Conservation (phyloP, 129 eudicot genomes). For the Kitagawia praeruptora region DNA sequence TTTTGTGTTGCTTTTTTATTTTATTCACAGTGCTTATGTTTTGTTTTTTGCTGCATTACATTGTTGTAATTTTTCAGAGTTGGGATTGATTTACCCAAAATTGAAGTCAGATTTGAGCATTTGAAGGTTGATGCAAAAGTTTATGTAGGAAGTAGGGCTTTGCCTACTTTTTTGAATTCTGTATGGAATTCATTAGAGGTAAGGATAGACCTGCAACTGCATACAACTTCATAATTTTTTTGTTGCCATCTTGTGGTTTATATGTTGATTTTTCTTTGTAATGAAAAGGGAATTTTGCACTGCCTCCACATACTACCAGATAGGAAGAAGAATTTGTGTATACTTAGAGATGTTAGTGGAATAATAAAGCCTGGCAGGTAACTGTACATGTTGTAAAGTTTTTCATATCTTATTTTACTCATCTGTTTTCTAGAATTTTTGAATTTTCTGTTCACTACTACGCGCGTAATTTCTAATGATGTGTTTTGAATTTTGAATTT, state of each 20-base stretch:
- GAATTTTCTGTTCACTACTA: background rate
- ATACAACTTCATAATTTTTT: background rate
- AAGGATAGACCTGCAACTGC: background rate
- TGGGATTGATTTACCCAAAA: constrained; percentile 61
- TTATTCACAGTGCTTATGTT: background rate
- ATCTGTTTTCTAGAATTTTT: background rate
- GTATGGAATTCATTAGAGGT: constrained; percentile 45
- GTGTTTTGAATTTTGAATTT: background rate
- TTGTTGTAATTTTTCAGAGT: constrained; percentile 31
- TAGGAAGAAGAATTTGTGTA: background rate
- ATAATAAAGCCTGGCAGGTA: constrained; percentile 5
- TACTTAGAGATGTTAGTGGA: constrained; percentile 3
- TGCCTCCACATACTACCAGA: constrained; percentile 42
- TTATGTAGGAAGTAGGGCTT: constrained; percentile 57
- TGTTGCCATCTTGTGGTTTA: background rate
- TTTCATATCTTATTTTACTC: too few relatives aligned
- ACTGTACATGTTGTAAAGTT: background rate
- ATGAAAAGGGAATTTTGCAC: constrained; percentile 34
- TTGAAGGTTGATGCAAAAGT: constrained; percentile 55
- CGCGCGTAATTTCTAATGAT: background rate
- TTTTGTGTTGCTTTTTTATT: background rate
- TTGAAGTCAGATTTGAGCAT: constrained; percentile 71
- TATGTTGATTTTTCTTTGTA: background rate
- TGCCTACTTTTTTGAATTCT: constrained; percentile 68
- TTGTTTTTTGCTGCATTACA: background rate